Evolutionary conservation across 78 protist genomes (phyloP), one percentile per base, ranked within the genome.

Genomic region (Anaeramoeba flamelloides): DNA sequence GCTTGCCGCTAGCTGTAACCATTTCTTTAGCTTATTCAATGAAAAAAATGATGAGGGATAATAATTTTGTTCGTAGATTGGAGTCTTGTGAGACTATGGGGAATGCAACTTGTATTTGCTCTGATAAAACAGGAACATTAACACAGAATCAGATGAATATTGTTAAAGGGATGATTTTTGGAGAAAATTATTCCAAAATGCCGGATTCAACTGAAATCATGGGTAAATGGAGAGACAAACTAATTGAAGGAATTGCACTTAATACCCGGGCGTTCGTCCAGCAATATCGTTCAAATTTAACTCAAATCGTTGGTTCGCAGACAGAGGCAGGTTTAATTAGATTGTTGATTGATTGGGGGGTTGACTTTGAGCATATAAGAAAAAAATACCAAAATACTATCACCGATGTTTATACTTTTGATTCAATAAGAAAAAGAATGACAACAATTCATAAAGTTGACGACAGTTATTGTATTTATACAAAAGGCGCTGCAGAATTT

Each of bases 71-170:
- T 2, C 92, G 98, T 39, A 88, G 86, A 22, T 87, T 97, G 40
- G 86, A 77, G 40, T 91, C 98, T 0, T 94, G 98, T 87, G 99
- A 95, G 84, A 95, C 99, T 33, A 97, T 97, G 98, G 93, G 93
- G 22, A 80, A 84, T 2, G 82, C 85, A 2, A 81, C 86, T 3
- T 1, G 75, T 77, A 89, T 91, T 33, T 89, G 92, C 87, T 8
- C 89, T 2, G 94, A 91, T 80, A 74, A 89, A 89, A 94, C 99
- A 26, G 99, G 98, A 33, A 96, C 98, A 0, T 88, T 93, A 8
- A 94, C 98, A 3, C 84, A 85, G 74, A 93, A 93, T 86, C 36
- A 86, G 36, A 96, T 96, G 99, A 92, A 94, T 0, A 96, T 96
- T n/a, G 91, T 87, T n/a, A n/a, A n/a, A n/a, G n/a, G n/a, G n/a